Percentiles rank a stretch among this genome's conserved stretches.
These are phyloP conservation scores for Aspergillus japonicus DNA, from an alignment of 2,329 filamentous ascomycete genomes.

Conservation along the genomic window DNA sequence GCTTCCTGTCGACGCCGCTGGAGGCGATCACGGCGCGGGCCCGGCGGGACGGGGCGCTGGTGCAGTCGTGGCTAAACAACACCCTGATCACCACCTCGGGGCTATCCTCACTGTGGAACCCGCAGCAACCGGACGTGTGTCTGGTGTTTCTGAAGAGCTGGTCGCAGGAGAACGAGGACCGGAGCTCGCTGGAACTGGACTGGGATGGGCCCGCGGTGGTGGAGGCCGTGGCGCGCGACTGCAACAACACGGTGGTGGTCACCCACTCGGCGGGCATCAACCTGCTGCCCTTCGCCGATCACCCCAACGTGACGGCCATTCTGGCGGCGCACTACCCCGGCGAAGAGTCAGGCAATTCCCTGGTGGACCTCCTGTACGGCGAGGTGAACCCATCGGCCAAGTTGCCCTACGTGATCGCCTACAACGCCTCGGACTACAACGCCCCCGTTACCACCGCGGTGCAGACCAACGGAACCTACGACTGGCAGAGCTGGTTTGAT, in stretches of 20 bases:
- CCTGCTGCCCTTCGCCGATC: conserved; percentile 63
- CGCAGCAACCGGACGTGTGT: conserved; percentile 41
- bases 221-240: conserved; percentile 67
- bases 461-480: conserved; percentile 13
- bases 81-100: conserved; percentile 12
- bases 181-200: conserved; percentile 56
- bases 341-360: conserved; percentile 76
- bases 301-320: conserved; percentile 79
- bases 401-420: conserved; percentile 77
- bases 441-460: conserved; percentile 39
- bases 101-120: conserved; percentile 23
- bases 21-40: conserved; percentile 29
- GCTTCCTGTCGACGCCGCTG: conserved; percentile 29
- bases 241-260: conserved; percentile 81
- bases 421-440: conserved; percentile 62
- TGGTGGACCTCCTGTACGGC: conserved; percentile 80
- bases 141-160: conserved; percentile 83
- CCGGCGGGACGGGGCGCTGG: conserved; percentile 22
- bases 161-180: conserved; percentile 76
- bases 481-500: conserved; percentile 20
- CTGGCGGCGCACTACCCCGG: conserved; percentile 81
- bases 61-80: conserved; percentile 24
- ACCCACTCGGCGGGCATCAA: conserved; percentile 75
- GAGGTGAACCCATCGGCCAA: conserved; percentile 74
- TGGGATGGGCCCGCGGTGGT: conserved; percentile 82